Evolutionary conservation across 192 early-diverging fungal genomes (phyloP), one percentile per base, ranked within the genome.

Genomic region (Gaertneriomyces sp.): DNA sequence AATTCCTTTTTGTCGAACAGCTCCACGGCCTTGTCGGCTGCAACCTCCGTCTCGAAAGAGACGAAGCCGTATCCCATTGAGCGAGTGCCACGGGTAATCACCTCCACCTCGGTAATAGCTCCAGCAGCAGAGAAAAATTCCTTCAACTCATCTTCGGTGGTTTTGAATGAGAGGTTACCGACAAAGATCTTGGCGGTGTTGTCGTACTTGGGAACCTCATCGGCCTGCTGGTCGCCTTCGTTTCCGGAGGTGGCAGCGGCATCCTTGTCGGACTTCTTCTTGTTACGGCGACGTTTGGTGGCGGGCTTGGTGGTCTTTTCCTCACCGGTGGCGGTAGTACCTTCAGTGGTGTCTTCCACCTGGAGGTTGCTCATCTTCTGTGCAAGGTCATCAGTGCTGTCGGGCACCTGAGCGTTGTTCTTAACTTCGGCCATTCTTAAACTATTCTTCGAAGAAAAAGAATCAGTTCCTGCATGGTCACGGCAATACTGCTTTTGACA

Each of bases 21-120:
- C 40, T 74, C 71, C 49, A 91, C 87, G 45, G 91, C 93, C 73
- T 86, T 81, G 56, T 87, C 68, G 46, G 87, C 90, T 16, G 79
- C 82, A 14, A 41, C 88, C 44, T 88, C 78, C 17, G 84, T 86
- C 19, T 75, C 87, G 70, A 89, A 96, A 43, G 91, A 82, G 9
- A 97, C 90, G 75, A 97, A 98, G 14, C 96, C 96, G 76, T 91
- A 97, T 56, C 96, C 96, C 62, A 91, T 81, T 42, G 93, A 91
- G 65, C 93, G 89, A 38, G 77, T 72, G 42, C 88, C 87, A 50
- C 89, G 89, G 52, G 79, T 87, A 72, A 96, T 93, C 61, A 97
- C 83, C 64, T 86, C 87, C 33, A 90, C 90, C 58, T 87, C 82
- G 53, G 79, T 64, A 45, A 89, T 91, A 77, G 20, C 53, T 62